Evolutionary conservation across 768 basidiomycete species (phyloP).

Genomic region (Pleurotus cornucopiae): DNA sequence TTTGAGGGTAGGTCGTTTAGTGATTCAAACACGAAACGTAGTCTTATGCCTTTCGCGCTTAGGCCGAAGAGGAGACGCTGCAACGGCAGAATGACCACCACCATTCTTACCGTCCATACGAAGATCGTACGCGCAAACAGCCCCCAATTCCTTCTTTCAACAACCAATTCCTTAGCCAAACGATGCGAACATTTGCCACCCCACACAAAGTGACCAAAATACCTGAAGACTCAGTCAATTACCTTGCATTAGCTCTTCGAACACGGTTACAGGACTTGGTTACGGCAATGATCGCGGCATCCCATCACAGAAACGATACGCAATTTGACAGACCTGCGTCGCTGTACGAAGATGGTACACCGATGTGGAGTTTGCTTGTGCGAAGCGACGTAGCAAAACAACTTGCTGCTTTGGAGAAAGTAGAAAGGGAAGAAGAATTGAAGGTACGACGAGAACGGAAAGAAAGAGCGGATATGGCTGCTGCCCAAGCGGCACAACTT

Average conservation of each 20-base stretch:
- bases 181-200: conserved; percentile 64
- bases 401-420: conserved; percentile 67
- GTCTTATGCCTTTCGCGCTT: not conserved
- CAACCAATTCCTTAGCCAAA: conserved; percentile 55
- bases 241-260: conserved; percentile 76
- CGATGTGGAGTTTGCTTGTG: conserved; percentile 82
- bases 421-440: conserved; percentile 83
- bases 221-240: conserved; percentile 70
- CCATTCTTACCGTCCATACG: conserved; percentile 58
- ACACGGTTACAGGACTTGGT: conserved; percentile 69
- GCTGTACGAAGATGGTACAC: conserved; percentile 59
- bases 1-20: conserved; percentile 50
- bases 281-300: conserved; percentile 61
- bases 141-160: conserved; percentile 68
- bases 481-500: conserved; percentile 62
- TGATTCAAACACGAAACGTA: not conserved
- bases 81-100: conserved; percentile 64
- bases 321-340: conserved; percentile 66
- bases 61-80: conserved; percentile 86
- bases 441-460: conserved; percentile 71
- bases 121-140: conserved; percentile 80
- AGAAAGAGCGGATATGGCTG: conserved; percentile 68
- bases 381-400: conserved; percentile 80
- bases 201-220: conserved; percentile 65
- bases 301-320: conserved; percentile 65